These are phyloP conservation scores for Asterochloris sp. DNA, from an alignment of 139 green algal genomes.

Conservation along the genomic window DNA sequence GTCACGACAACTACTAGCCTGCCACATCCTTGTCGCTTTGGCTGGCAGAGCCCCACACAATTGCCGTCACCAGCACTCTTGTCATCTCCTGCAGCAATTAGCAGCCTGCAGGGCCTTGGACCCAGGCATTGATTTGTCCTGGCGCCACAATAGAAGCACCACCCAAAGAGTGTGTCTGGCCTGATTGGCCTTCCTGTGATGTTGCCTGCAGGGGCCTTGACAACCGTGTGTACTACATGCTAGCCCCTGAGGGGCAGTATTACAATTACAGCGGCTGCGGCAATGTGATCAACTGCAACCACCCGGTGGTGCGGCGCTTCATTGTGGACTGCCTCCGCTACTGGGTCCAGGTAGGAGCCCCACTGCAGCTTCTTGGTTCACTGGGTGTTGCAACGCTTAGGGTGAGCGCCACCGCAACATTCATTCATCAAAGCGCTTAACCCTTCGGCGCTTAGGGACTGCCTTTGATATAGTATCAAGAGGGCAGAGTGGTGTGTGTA, in stretches of 20 bases:
- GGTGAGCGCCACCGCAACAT: too few relatives aligned
- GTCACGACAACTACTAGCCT: too few relatives aligned
- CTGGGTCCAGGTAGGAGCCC: constrained; percentile 72
- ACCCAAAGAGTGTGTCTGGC: neutral
- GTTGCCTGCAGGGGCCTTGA: constrained; percentile 75
- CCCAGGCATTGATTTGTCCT: neutral
- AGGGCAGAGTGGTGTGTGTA: too few relatives aligned
- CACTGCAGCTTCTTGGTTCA: constrained; percentile 58
- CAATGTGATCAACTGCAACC: constrained; percentile 99
- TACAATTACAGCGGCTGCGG: constrained; percentile 98
- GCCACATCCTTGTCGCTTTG: too few relatives aligned
- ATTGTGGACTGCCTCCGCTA: constrained; percentile 93
- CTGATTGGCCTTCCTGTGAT: neutral
- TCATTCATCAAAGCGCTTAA: too few relatives aligned
- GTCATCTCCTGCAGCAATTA: too few relatives aligned
- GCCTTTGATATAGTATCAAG: too few relatives aligned
- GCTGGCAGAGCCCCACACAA: too few relatives aligned
- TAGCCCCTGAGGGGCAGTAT: constrained; percentile 90
- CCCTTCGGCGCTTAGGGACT: too few relatives aligned
- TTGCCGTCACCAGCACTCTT: too few relatives aligned
- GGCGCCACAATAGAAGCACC: neutral
- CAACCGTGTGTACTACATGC: constrained; percentile 98
- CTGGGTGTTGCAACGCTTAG: neutral
- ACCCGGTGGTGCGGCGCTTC: constrained; percentile 85
- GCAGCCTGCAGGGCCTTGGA: neutral